A percentile compares a stretch with the other conserved stretches of the same genome.
Conservation (phyloP, 139 green algal genomes). For the Chlamydomonas asymmetrica region DNA sequence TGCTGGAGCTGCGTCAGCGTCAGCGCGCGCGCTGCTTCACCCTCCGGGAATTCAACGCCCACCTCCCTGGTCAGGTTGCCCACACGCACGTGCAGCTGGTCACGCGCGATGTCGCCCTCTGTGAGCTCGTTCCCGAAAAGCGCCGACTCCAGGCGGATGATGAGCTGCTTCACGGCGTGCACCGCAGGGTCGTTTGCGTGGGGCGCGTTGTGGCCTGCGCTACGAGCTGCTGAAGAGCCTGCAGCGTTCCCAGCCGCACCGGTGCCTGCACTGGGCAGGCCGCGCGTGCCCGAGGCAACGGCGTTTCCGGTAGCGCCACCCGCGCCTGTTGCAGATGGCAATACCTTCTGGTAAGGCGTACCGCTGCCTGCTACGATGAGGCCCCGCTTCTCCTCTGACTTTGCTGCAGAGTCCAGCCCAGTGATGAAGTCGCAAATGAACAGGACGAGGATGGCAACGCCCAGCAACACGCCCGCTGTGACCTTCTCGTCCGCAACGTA, state of each 20-base stretch:
- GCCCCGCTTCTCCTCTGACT: neutral
- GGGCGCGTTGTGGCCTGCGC: too few relatives aligned
- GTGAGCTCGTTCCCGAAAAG: constrained; percentile 23
- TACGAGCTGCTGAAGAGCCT: neutral
- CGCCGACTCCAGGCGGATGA: constrained; percentile 14
- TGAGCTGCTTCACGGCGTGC: constrained; percentile 17
- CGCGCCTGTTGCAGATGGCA: neutral
- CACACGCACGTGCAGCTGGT: constrained; percentile 14
- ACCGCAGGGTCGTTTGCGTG: neutral
- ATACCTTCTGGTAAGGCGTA: neutral
- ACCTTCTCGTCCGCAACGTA: neutral
- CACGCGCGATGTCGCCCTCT: constrained; percentile 13
- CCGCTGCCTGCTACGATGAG: neutral
- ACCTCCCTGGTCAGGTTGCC: constrained; percentile 10
- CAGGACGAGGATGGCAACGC: neutral
- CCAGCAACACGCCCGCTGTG: neutral
- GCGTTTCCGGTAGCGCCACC: neutral
- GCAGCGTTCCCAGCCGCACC: neutral
- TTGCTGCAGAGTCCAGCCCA: neutral
- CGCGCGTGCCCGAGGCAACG: neutral
- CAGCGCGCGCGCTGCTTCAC: too few relatives aligned
- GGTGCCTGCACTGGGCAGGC: neutral
- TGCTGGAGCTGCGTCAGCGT: too few relatives aligned
- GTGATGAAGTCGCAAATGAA: neutral
- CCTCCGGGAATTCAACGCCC: too few relatives aligned